Base-by-base conservation (phyloP, 495 filamentous ascomycete genomes). In the Melanomma pulvis-pyrius region DNA sequence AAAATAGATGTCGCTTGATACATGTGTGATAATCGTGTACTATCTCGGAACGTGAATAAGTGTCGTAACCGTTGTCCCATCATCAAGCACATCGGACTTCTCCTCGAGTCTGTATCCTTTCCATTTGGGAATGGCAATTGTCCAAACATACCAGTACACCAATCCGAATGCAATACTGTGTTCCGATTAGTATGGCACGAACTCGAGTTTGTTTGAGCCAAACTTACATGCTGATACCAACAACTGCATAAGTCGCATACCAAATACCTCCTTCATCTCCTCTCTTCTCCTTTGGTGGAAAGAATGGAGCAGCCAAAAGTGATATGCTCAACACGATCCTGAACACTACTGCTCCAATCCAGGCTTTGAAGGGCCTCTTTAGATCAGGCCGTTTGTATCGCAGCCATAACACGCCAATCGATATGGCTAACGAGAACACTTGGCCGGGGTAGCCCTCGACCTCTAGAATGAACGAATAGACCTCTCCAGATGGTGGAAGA, bases 111-210 rank as follows among this genome's bases (percentile, higher is more conserved):
- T 79, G 73, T 89, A 90, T 0, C 77, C 75, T 50, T 82, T 84
- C 68, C 84, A 77, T 49, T 78, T 76, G 44, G 90, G 89, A 30
- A 92, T 71, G 30, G 86, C 63, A 5, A 85, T 78, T 4, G 86
- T 88, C 87, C 86, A 90, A 53, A 90, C 65, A 65, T 88, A 85
- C 89, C 88, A 92, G 74, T 92, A 92, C 0, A 87, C 5, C 11
- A 87, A 74, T 0, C 82, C 87, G 56, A 88, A 86, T 2, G 83
- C 15, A 28, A 90, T 75, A 65, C 87, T 90, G 6, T n/a, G 59
- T 19, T 1, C 34, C 69, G n/a, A 15, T 68, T 39, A 70, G 59
- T 61, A 50, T 17, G 8, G 30, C n/a, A 36, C 22, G 30, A 34
- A 1, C 12, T 51, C 29, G 22, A 47, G 24, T 25, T 19, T 7